phyloP scores from a whole-genome alignment of 805 yeast genomes.

The Ogataea thermomethanolica region DNA sequence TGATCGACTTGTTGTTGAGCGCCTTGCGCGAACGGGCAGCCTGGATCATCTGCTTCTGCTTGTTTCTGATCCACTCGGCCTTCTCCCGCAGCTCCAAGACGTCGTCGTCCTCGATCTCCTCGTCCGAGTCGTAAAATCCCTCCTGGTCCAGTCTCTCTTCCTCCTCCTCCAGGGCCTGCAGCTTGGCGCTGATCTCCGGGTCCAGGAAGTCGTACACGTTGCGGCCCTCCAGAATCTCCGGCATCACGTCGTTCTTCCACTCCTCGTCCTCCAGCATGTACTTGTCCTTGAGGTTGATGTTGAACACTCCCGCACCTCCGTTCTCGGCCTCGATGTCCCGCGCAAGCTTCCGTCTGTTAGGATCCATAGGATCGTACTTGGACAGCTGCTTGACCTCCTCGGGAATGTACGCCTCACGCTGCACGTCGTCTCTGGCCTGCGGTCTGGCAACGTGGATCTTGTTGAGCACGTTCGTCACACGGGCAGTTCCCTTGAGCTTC shows the following conservation, averaged over 20 bases:
- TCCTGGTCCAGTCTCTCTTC: constrained; percentile 90
- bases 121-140: constrained; percentile 93
- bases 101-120: constrained; percentile 53
- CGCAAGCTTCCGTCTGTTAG: constrained; percentile 75
- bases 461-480: constrained; percentile 85
- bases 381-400: constrained; percentile 58
- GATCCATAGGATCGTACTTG: constrained; percentile 77
- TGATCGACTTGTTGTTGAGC: constrained; percentile 77
- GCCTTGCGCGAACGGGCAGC: constrained; percentile 86
- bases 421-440: constrained; percentile 78
- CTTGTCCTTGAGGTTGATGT: constrained; percentile 87
- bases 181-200: constrained; percentile 88
- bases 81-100: constrained; percentile 69
- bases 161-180: constrained; percentile 94
- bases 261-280: constrained; percentile 92
- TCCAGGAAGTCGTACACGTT: constrained; percentile 97
- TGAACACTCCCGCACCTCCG: constrained; percentile 99
- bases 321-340: constrained; percentile 89
- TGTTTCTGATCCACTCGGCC: constrained; percentile 93
- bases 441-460: constrained; percentile 95
- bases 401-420: constrained; percentile 79
- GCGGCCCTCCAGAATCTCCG: constrained; percentile 93
- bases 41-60: constrained; percentile 88
- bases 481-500: constrained; percentile 87
- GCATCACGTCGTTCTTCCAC: constrained; percentile 97